Conservation (phyloP, 1,284 basidiomycete genomes). For the Heterobasidion occidentale region DNA sequence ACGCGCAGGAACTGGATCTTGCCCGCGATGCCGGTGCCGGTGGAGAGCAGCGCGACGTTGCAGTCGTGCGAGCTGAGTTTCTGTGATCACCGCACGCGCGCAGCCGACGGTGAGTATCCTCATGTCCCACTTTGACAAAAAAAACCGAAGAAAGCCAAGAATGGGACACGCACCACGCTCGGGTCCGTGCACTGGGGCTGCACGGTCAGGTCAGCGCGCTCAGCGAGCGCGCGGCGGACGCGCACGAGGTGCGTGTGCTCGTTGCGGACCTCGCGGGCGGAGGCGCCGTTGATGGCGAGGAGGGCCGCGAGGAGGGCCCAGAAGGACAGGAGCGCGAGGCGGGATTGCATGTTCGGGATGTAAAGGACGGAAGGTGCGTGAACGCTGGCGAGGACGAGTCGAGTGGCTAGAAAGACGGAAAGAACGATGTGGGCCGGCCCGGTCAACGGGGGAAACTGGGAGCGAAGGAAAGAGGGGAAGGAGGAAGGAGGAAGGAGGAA, state of each 20-base stretch:
- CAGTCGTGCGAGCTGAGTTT: neutral
- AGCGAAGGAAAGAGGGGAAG: no score
- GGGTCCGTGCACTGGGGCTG: neutral
- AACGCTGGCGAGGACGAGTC: neutral
- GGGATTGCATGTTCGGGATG: neutral
- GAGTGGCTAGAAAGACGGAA: neutral
- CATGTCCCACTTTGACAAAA: no score
- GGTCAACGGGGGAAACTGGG: no score
- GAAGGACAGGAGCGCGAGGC: neutral
- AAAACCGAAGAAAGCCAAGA: neutral
- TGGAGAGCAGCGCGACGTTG: neutral
- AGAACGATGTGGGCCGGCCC: neutral
- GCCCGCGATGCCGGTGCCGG: neutral
- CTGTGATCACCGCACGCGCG: neutral
- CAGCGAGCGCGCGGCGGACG: neutral
- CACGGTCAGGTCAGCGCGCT: neutral
- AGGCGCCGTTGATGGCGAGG: neutral
- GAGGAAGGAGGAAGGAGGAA: no score
- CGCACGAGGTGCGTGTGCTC: neutral
- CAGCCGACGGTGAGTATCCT: no score
- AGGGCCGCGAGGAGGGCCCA: neutral
- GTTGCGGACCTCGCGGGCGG: neutral
- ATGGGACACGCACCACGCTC: neutral
- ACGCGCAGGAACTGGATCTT: neutral
- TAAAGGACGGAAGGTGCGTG: neutral